Conservation (phyloP, 495 filamentous ascomycete species). For the Xylaria scruposa region DNA sequence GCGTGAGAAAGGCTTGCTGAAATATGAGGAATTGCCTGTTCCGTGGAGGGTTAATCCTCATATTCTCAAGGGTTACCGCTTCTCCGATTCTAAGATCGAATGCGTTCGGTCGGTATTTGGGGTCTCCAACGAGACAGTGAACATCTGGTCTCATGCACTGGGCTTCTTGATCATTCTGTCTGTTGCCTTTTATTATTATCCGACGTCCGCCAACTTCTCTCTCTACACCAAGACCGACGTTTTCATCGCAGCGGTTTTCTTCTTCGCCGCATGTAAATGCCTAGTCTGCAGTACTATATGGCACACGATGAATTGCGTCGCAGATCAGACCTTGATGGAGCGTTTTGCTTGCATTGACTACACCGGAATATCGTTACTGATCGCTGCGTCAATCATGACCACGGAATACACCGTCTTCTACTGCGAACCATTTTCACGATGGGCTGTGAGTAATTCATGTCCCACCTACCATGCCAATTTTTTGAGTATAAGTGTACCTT, state of each 20-base stretch:
- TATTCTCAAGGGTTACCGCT: slow-evolving; percentile 90
- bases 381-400: slow-evolving; percentile 96
- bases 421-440: slow-evolving; percentile 88
- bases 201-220: slow-evolving; percentile 81
- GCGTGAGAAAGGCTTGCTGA: slow-evolving; percentile 80
- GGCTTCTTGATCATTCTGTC: slow-evolving; percentile 86
- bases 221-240: slow-evolving; percentile 86
- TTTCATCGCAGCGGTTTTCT: slow-evolving; percentile 90
- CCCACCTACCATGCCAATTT: not conserved
- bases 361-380: slow-evolving; percentile 94
- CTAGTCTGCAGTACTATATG: slow-evolving; percentile 93
- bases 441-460: slow-evolving; percentile 47
- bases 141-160: slow-evolving; percentile 96
- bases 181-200: slow-evolving; percentile 97
- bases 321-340: slow-evolving; percentile 87
- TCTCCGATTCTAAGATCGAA: slow-evolving; percentile 84
- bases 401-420: slow-evolving; percentile 99
- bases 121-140: slow-evolving; percentile 91
- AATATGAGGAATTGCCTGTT: slow-evolving; percentile 86
- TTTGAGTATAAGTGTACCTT: not conserved
- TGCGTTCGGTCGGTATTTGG: slow-evolving; percentile 83
- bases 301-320: slow-evolving; percentile 98
- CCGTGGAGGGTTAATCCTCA: slow-evolving; percentile 97
- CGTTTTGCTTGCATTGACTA: slow-evolving; percentile 98
- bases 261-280: slow-evolving; percentile 96